Evolutionary conservation across 2,329 filamentous ascomycete species (phyloP).

Genomic region (Talaromyces sp.): DNA sequence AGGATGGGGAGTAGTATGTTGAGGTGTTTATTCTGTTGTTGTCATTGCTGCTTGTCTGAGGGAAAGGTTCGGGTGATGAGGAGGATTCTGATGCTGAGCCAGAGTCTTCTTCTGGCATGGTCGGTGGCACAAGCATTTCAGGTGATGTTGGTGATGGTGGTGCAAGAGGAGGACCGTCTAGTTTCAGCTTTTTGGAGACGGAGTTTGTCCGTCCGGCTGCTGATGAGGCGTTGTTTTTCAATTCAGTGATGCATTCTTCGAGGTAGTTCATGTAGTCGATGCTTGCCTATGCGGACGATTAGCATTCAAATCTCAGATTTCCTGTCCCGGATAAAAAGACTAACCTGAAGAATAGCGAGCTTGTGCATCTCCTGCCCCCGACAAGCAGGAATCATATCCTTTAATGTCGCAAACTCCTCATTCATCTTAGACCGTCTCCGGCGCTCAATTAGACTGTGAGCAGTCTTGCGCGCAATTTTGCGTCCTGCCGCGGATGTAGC

Average conservation of each 20-base stretch:
- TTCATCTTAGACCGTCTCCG: constrained; percentile 95
- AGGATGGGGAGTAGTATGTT: constrained; percentile 27
- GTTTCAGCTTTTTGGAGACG: constrained; percentile 18
- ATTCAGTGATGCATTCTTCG: constrained; percentile 76
- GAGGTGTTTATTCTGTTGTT: constrained; percentile 20
- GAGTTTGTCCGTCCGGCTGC: constrained; percentile 18
- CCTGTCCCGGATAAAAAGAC: constrained; percentile 23
- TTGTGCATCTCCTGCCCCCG: constrained; percentile 97
- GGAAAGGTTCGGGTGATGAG: constrained; percentile 33
- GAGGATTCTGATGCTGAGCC: constrained; percentile 26
- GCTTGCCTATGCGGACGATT: constrained; percentile 63
- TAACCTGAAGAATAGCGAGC: constrained; percentile 85
- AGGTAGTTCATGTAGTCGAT: constrained; percentile 96
- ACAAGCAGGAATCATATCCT: constrained; percentile 93
- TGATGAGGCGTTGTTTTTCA: constrained; percentile 57
- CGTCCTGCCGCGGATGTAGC: constrained; percentile 80
- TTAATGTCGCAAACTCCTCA: constrained; percentile 90
- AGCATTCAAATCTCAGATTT: not conserved
- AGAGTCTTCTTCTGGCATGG: constrained; percentile 22
- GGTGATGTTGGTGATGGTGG: constrained; percentile 37
- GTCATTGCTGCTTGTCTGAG: constrained; percentile 12
- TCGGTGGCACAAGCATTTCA: constrained; percentile 26
- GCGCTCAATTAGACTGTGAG: constrained; percentile 91
- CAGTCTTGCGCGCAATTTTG: constrained; percentile 93
- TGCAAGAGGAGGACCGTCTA: constrained; percentile 9